Base-by-base conservation (phyloP, 441 rosid genomes). In the Populus hybrid region DNA sequence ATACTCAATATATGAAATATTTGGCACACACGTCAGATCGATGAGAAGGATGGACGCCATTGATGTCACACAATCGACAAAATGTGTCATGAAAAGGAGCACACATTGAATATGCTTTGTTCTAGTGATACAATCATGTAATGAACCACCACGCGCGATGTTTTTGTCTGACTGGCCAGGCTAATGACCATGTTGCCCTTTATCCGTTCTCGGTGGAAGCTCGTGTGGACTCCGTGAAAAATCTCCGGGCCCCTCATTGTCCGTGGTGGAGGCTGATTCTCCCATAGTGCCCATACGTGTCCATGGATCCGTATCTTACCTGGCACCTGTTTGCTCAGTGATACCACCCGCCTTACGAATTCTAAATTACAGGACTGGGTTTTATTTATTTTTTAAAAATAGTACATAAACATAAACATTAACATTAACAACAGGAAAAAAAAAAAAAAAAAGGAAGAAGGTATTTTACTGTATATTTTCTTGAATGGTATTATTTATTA, bases 191-290 rank as follows among this genome's bases (percentile, higher is more conserved):
- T 68, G 2, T 32, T 8, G 36, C 11, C 64, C 75, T 70, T 73
- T 40, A 67, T 67, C 78, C 69, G 28, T 28, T 19, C 4, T 26
- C 9, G 61, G 63, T 67, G 73, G 79, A 61, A 40, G 84, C 69
- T 72, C 10, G 76, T 73, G 78, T 82, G 80, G 84, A 70, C 38
- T 0, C 0, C 6, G 50, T 30, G 61, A 75, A 23, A 10, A 10
- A 73, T 64, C 24, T 42, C 69, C 5, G n/a, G 36, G 38, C 12
- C 38, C 32, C 18, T 6, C 34, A 1, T 12, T 28, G 24, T 66
- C 21, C 19, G 66, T 63, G 71, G 69, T 9, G 64, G 42, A 50
- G 11, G 4, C 24, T 4, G 59, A 23, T 32, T 35, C 71, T 2
- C 78, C 3, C 76, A 73, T 70, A 76, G 53, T 12, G 9, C 36